Base-by-base conservation (phyloP, 129 eudicot species). In the Chrysanthemum seticuspe region DNA sequence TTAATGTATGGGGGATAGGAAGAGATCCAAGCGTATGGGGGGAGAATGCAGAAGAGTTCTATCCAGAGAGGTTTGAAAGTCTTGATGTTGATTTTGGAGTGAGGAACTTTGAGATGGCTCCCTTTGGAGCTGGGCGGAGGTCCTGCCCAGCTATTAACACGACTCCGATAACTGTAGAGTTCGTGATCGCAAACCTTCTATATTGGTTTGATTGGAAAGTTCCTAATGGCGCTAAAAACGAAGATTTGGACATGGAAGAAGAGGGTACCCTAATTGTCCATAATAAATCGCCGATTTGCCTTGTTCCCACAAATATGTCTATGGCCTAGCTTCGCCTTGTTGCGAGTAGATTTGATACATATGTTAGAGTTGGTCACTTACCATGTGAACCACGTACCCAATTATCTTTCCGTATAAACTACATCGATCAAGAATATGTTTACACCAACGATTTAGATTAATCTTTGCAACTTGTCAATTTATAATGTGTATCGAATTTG, bases 201-300 rank as follows among this genome's bases (percentile, higher is more conserved):
- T 77, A 77, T 27, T 77, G 76, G 81, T 77, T 77, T 62, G 76
- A 77, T 62, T 77, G 81, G 76, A 16, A 76, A 18, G 13, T 59
- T 6, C 57, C 57, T 4, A 7, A 13, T 6, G 75, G 62, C 2
- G 6, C 34, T 10, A 76, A 48, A 45, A 50, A 72, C 40, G 71
- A 77, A 36, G 64, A 63, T 16, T 52, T 77, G 76, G 29, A 77
- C 53, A 70, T 77, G 71, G 31, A 69, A 60, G 71, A 77, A 4
- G 48, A 34, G 10, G 81, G 76, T 61, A 16, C 74, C 0, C 68
- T 76, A 4, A 14, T 77, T 77, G 70, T 62, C 4, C 40, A 50
- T 4, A 77, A 69, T 57, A 77, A 77, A 31, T 10, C 40, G 6
- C 81, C 81, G 1, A 71, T 77, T 31, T 49, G 57, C 40, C 81